Evolutionary conservation across 2,329 filamentous ascomycete genomes (phyloP).

Genomic region (Diaporthe australafricana): DNA sequence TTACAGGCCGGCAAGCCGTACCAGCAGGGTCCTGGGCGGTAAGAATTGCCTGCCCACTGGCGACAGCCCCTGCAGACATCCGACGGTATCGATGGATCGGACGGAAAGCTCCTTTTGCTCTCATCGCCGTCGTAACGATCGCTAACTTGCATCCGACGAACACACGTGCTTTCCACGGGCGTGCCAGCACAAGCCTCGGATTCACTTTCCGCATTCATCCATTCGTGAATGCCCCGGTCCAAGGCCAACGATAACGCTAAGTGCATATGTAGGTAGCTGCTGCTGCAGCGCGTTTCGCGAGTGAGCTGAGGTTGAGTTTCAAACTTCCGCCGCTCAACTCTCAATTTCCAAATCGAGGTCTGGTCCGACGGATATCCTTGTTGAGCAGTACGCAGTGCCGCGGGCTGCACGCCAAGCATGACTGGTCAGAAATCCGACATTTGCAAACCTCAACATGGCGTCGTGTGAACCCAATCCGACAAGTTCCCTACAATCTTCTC

Average conservation of each 20-base stretch:
- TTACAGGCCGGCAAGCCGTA: slow-evolving; percentile 11
- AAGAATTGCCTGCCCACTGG: slow-evolving; percentile 11
- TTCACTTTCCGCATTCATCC: slow-evolving; percentile 28
- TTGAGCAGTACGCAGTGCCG: background rate
- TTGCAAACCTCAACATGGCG: background rate
- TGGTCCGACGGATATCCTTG: slow-evolving; percentile 20
- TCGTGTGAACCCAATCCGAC: background rate
- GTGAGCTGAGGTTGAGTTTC: slow-evolving; percentile 29
- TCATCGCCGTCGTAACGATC: slow-evolving; percentile 22
- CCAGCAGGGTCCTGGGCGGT: slow-evolving; percentile 16
- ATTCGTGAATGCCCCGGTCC: slow-evolving; percentile 4
- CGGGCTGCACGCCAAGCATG: background rate
- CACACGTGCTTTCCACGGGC: slow-evolving; percentile 15
- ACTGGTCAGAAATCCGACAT: background rate
- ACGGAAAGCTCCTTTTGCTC: background rate
- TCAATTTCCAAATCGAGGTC: slow-evolving; percentile 26
- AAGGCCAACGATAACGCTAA: slow-evolving; percentile 22
- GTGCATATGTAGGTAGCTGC: slow-evolving; percentile 13
- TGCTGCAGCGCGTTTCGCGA: slow-evolving; percentile 30
- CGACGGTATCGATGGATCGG: slow-evolving; percentile 22
- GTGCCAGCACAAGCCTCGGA: slow-evolving; percentile 8
- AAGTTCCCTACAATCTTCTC: background rate
- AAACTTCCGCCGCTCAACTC: slow-evolving; percentile 17
- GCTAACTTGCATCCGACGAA: slow-evolving; percentile 29
- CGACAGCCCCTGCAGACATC: slow-evolving; percentile 8